Conservation (phyloP, 2,329 filamentous ascomycete genomes). For the Cadophora malorum region DNA sequence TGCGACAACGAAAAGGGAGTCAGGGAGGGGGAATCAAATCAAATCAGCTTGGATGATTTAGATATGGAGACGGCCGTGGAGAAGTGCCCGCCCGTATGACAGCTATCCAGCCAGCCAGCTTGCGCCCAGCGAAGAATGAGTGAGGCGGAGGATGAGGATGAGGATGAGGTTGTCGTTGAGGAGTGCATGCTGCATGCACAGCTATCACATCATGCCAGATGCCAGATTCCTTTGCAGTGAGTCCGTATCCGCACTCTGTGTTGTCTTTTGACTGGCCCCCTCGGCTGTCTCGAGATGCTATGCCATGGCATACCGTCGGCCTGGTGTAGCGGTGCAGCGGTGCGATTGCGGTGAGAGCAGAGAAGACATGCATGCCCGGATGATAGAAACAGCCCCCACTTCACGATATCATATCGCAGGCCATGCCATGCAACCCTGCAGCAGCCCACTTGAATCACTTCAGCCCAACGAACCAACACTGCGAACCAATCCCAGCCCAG, state of each 20-base stretch:
- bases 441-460: background rate
- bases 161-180: too few relatives aligned
- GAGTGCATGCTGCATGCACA: conserved; percentile 10
- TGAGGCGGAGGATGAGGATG: background rate
- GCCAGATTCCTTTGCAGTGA: conserved; percentile 9
- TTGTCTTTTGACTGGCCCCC: conserved; percentile 8
- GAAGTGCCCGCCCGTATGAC: conserved; percentile 3
- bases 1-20: conserved; percentile 16
- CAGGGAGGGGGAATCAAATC: background rate
- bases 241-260: background rate
- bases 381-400: conserved; percentile 3
- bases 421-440: background rate
- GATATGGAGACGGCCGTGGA: background rate
- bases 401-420: conserved; percentile 13
- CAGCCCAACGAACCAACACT: background rate
- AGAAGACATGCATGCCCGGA: conserved; percentile 1
- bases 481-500: background rate
- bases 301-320: background rate
- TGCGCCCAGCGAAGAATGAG: background rate
- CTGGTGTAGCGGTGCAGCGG: background rate
- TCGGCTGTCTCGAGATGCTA: conserved; percentile 5
- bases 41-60: background rate
- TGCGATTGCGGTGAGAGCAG: background rate
- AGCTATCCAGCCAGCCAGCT: conserved; percentile 8
- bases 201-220: conserved; percentile 12